Evolutionary conservation across 1,284 basidiomycete genomes (phyloP), one percentile per base, ranked within the genome.

Genomic region (Agaricales sp.): DNA sequence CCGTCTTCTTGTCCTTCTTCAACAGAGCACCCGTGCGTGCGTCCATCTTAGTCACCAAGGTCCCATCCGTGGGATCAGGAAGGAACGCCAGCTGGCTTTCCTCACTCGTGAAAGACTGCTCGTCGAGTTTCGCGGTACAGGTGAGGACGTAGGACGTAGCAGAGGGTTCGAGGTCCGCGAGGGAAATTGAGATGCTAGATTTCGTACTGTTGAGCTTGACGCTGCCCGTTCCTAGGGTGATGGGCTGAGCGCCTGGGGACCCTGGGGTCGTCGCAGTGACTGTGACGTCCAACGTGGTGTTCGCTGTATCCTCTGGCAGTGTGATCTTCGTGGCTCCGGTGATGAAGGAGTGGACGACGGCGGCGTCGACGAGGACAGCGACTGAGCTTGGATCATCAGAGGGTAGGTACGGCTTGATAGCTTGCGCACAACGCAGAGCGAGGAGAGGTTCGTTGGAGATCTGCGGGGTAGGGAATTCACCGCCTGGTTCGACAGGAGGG

Each of bases 11-110:
- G 12, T 76, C 77, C 49, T 61, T 67, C 3, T 80, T 81, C 30
- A 87, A 65, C 47, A 87, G 54, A 1, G 75, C 79, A 2, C 85
- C 85, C 1, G 82, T 86, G 41, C 80, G 68, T 52, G 77, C 59
- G 59, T 88, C 86, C 69, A 84, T 77, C 61, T 86, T 87, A 1
- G 79, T 80, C 3, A 79, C 79, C 2, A 73, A 71, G 3, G 58
- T 67, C 4, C 64, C 62, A 4, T 53, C 63, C 50, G 61, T 63
- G 0, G 76, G 80, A 37, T 70, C 57, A 1, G 82, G 81, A n/a
- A 88, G 65, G 57, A 74, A 82, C 13, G 72, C 73, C 50, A 89
- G 63, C 3, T 69, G 58, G 1, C 71, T 66, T 1, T 66, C 64
- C 0, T 73, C 59, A 8, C 54, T 30, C 4, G 39, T 62, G 56